Evolutionary conservation across 495 filamentous ascomycete species (phyloP), one percentile per base, ranked within the genome.

Genomic region (Hapsidospora chrysogenum): DNA sequence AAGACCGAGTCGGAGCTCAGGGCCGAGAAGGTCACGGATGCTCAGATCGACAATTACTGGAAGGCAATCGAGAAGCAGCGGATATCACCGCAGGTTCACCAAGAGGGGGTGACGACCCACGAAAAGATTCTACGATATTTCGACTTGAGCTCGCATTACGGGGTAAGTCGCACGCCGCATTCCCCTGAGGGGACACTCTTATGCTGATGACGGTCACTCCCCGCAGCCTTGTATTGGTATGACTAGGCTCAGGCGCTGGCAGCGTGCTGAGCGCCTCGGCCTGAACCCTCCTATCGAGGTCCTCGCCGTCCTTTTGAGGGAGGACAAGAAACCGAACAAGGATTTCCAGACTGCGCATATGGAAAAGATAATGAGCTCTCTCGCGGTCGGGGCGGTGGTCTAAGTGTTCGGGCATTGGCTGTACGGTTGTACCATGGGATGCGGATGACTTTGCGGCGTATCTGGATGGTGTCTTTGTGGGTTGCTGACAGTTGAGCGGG

Each of bases 101-200:
- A 85, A 56, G 49, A 71, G 41, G 78, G 60, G 3, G 49, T 97
- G 34, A 60, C 63, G 3, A 43, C 81, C 8, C 64, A 79, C 28
- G 89, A 95, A 66, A 86, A 84, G 63, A 75, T 93, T 30, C 60
- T 87, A 42, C 58, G 87, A 42, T 78, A 92, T 46, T 97, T 83
- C 56, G 89, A 97, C 51, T 71, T 92, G 27, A 82, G 72, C 33
- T 75, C 63, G 41, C 81, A 92, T 52, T 97, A 80, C 55, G 89
- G 89, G 39, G 85, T 92, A 70, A 53, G 80, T 76, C 13, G 19
- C 36, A 2, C 30, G 11, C 36, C 17, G 20, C 21, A 31, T 18
- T 29, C 19, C 30, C 23, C 32, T 13, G 9, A 17, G 33, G 17
- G 23, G 9, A 4, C n/a, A 10, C 13, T 9, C 37, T 13, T 22